phyloP scores from a whole-genome alignment of 176 grass and related monocot species.

The Musa troglodytarum region DNA sequence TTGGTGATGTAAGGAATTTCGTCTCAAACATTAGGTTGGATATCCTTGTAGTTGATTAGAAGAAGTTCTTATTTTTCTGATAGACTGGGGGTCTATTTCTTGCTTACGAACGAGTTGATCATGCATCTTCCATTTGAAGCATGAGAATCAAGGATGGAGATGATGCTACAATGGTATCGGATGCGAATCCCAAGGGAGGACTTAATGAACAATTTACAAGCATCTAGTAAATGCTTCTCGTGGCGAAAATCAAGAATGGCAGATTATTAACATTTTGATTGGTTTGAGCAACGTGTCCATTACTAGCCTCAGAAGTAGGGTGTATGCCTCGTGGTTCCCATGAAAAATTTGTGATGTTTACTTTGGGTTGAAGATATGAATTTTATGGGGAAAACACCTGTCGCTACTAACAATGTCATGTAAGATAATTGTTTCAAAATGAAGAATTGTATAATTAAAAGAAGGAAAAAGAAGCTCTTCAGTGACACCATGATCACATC shows the following conservation, averaged over 20 bases:
- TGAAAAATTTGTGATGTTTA: no score
- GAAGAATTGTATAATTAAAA: neutral
- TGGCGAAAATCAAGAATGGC: no score
- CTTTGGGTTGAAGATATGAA: no score
- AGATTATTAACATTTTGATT: no score
- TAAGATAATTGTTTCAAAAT: neutral
- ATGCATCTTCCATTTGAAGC: neutral
- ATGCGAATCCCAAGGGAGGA: no score
- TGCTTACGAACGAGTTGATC: neutral
- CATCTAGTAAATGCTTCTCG: no score
- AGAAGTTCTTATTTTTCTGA: neutral
- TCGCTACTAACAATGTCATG: neutral
- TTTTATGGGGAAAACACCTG: neutral
- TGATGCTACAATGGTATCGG: no score
- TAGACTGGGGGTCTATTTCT: neutral
- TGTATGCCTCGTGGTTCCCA: no score
- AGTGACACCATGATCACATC: neutral
- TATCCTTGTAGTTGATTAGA: neutral
- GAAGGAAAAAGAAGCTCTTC: neutral
- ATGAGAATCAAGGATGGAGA: neutral
- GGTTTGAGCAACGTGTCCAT: no score
- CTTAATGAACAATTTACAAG: no score
- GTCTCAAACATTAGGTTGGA: neutral
- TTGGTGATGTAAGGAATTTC: neutral
- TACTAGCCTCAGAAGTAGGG: no score